phyloP scores from a whole-genome alignment of 805 yeast genomes.

The Yamadazyma laniorum region DNA sequence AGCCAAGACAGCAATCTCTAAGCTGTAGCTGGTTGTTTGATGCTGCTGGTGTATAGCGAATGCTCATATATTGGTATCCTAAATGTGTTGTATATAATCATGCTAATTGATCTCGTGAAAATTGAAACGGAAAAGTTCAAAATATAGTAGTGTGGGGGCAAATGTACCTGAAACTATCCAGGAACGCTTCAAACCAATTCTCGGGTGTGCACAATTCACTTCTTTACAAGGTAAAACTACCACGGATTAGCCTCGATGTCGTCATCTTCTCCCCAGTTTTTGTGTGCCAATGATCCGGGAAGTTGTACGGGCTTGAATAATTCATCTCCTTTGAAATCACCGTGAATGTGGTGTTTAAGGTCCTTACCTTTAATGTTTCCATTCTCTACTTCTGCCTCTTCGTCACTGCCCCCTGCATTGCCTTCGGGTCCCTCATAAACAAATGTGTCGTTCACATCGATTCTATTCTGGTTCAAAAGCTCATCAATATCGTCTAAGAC shows the following conservation, averaged over 20 bases:
- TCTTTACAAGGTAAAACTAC: conserved; percentile 23
- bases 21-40: no score
- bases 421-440: conserved; percentile 19
- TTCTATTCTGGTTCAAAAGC: conserved; percentile 33
- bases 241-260: conserved; percentile 64
- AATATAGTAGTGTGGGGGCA: no score
- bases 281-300: conserved; percentile 52
- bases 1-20: no score
- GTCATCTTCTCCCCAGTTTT: conserved; percentile 38
- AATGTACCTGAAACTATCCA: no score
- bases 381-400: conserved; percentile 24
- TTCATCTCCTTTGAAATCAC: conserved; percentile 43
- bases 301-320: conserved; percentile 46
- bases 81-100: no score
- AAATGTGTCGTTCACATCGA: conserved; percentile 31
- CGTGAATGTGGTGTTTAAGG: neutral
- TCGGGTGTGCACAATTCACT: neutral
- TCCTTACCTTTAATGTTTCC: conserved; percentile 13
- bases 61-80: no score
- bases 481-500: conserved; percentile 73
- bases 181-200: no score
- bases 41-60: no score
- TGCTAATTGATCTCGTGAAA: no score
- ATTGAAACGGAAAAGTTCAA: no score
- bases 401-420: conserved; percentile 20